Evolutionary conservation across 441 rosid genomes (phyloP), one percentile per base, ranked within the genome.

Genomic region (Aquilaria agallochum): DNA sequence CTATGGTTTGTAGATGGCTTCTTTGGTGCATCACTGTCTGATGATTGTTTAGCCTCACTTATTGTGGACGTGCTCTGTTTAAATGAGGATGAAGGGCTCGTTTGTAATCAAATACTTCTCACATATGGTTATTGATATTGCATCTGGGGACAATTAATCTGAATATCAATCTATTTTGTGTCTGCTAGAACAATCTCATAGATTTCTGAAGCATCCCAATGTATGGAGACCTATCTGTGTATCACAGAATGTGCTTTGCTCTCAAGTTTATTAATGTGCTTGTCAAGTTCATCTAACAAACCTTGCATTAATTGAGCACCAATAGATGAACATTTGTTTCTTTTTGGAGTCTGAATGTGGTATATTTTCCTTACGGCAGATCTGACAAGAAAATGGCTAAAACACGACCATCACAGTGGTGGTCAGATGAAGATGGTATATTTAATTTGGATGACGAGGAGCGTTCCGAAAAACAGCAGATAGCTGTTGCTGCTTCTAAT

Each of bases 391-490:
- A 69, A 68, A 60, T 56, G 2, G 68, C 81, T 10, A 92, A 81
- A 75, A 65, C 72, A 60, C 83, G 82, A 50, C 68, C 82, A 60
- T 72, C 87, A 1, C 81, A 79, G 69, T 94, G 93, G 98, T 94
- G 98, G 97, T 69, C 68, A 66, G 90, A 84, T 56, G 98, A 93
- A 70, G 96, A 89, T 74, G 96, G 98, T 49, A 70, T 89, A 34
- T 94, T 90, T 68, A 90, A 90, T 78, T 72, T 85, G 56, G 98
- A 94, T 53, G 98, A 94, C 31, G 96, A 90, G 66, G 96, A 88
- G 50, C 82, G 94, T 66, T 74, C 93, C 3, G 98, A 94, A 76
- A 90, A 83, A 76, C 97, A 94, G 75, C 90, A 81, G 64, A 85
- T 89, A 31, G 96, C 96, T 55, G 89, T 90, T 68, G 97, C 85